Base-by-base conservation (phyloP, 2,329 filamentous ascomycete species). In the Cordyceps cateniannulata region DNA sequence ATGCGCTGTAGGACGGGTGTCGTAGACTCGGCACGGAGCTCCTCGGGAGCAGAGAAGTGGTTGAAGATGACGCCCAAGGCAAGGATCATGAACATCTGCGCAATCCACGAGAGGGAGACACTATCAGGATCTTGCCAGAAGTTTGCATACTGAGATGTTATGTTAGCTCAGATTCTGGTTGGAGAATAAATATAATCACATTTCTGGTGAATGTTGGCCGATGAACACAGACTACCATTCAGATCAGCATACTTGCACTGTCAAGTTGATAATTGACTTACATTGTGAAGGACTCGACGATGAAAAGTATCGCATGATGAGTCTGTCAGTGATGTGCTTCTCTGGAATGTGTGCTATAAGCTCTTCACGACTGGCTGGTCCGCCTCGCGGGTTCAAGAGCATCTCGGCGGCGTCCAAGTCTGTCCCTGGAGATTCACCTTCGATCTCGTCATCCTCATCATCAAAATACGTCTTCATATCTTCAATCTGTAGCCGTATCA, bases 381-480 rank as follows among this genome's bases (percentile, higher is more conserved):
- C 67, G 48, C 70, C 69, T 50, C 70, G 71, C 14, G 76, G 74
- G 48, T 76, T 67, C 24, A 85, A 66, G 47, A 83, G 64, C 59
- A 80, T 63, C 40, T 81, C 79, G 7, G 75, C 69, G 5, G 73
- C 69, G 4, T 75, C 73, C 3, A 71, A 65, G 1, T 76, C 73
- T n/a, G 71, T 67, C 5, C 66, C 63, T 25, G 69, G 69, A 24
- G 71, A 67, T 18, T 70, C 68, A 10, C 72, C 71, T 2, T 75
- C 72, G 0, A 73, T 73, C 1, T 63, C 63, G 3, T 74, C 72
- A 5, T 78, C 73, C 0, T 76, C 69, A 32, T 82, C 77, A 25
- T 83, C 79, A 67, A 85, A 85, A 64, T 82, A 85, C 60, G 72
- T 75, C 68, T 84, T 84, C 9, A 85, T 72, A 60, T 85, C 82